phyloP scores from a whole-genome alignment of 2,329 filamentous ascomycete genomes.

The Xylaria sp. region DNA sequence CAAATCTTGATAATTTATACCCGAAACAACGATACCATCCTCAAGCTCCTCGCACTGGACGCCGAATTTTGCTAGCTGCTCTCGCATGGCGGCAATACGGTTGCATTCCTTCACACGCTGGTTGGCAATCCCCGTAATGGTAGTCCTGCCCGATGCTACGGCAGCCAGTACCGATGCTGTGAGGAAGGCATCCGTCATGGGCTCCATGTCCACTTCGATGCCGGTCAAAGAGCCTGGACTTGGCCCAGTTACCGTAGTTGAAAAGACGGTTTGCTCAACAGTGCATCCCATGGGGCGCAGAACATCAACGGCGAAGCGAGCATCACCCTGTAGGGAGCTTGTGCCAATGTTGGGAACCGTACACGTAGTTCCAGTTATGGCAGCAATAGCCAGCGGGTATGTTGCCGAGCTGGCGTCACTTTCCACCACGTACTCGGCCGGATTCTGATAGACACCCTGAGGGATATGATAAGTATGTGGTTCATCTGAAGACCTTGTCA shows the following conservation, averaged over 20 bases:
- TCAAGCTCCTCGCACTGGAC: slow-evolving; percentile 88
- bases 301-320: slow-evolving; percentile 91
- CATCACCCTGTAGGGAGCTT: slow-evolving; percentile 91
- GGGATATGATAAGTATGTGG: slow-evolving; percentile 95
- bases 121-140: slow-evolving; percentile 94
- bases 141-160: slow-evolving; percentile 83
- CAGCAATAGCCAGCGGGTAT: slow-evolving; percentile 92
- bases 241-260: slow-evolving; percentile 95
- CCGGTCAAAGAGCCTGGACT: slow-evolving; percentile 76
- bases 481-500: slow-evolving; percentile 79
- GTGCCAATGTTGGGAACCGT: slow-evolving; percentile 97
- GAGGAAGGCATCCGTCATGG: slow-evolving; percentile 98
- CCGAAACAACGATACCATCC: slow-evolving; percentile 85
- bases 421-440: slow-evolving; percentile 87
- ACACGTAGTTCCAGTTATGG: slow-evolving; percentile 94
- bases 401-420: slow-evolving; percentile 98
- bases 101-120: slow-evolving; percentile 99
- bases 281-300: slow-evolving; percentile 92
- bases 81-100: slow-evolving; percentile 93
- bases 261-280: slow-evolving; percentile 84
- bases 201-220: slow-evolving; percentile 92
- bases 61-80: slow-evolving; percentile 93
- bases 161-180: slow-evolving; percentile 94
- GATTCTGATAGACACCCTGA: slow-evolving; percentile 83
- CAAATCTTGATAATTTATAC: slow-evolving; percentile 61